Conservation (phyloP, 2,329 filamentous ascomycete species). For the Scorias spongiosa region DNA sequence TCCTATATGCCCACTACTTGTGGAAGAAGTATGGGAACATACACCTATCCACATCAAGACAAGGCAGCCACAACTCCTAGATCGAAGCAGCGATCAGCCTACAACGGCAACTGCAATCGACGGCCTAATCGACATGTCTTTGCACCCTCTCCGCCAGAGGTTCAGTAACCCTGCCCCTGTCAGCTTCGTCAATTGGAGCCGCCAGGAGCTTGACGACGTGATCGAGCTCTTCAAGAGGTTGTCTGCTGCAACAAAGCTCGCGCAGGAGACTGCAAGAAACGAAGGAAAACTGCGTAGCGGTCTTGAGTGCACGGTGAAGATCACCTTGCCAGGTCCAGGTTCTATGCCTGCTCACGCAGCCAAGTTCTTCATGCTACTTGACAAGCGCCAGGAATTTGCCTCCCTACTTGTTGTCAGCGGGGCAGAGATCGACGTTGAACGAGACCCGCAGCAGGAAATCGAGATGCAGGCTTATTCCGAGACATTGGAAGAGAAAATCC, state of each 20-base stretch:
- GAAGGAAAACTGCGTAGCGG: slow-evolving; percentile 65
- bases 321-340: slow-evolving; percentile 21
- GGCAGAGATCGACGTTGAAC: slow-evolving; percentile 11
- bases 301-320: slow-evolving; percentile 57
- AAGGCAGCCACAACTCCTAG: slow-evolving; percentile 18
- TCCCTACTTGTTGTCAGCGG: slow-evolving; percentile 29
- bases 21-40: slow-evolving; percentile 79
- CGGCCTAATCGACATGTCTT: slow-evolving; percentile 6
- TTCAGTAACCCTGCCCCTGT: background rate
- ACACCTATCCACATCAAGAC: slow-evolving; percentile 49
- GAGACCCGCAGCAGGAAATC: slow-evolving; percentile 4
- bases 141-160: slow-evolving; percentile 12
- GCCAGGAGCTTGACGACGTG: slow-evolving; percentile 1
- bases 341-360: slow-evolving; percentile 1
- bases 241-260: slow-evolving; percentile 54
- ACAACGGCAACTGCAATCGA: slow-evolving; percentile 1
- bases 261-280: slow-evolving; percentile 56
- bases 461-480: slow-evolving; percentile 5
- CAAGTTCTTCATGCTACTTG: slow-evolving; percentile 6
- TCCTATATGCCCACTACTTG: slow-evolving; percentile 66
- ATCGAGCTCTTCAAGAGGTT: slow-evolving; percentile 31
- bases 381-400: slow-evolving; percentile 19
- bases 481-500: slow-evolving; percentile 6
- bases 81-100: slow-evolving; percentile 5
- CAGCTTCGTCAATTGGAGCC: background rate